Evolutionary conservation across 2,329 filamentous ascomycete species (phyloP).

Genomic region (Penicillium sp.): DNA sequence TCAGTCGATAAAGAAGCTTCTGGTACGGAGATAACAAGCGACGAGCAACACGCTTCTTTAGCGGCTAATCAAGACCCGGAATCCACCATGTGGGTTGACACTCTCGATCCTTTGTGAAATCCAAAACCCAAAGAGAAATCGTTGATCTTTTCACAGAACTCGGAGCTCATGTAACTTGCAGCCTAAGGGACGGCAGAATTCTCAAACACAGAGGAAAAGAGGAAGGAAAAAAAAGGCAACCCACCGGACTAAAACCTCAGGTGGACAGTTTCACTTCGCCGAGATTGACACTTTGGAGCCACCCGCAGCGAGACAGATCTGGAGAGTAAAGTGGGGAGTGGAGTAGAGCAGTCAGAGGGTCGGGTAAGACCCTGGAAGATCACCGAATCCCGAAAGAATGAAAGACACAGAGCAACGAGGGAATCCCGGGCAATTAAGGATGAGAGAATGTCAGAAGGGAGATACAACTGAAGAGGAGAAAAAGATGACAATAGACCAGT

Average conservation of each 20-base stretch:
- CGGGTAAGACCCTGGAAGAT: slow-evolving; percentile 9
- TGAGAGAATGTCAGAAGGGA: background rate
- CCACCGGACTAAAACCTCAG: background rate
- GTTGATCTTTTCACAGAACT: background rate
- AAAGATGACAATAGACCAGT: background rate
- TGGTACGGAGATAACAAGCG: slow-evolving; percentile 12
- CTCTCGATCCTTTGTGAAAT: background rate
- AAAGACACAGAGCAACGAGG: background rate
- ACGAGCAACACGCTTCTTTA: slow-evolving; percentile 18
- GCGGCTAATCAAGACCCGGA: slow-evolving; percentile 25
- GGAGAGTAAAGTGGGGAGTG: slow-evolving; percentile 13
- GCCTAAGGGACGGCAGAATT: background rate
- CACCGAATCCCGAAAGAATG: slow-evolving; percentile 2
- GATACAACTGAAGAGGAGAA: background rate
- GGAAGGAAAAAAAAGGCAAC: background rate
- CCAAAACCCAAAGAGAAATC: background rate
- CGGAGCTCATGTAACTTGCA: background rate
- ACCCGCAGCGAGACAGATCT: slow-evolving; percentile 15
- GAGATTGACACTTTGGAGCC: slow-evolving; percentile 2
- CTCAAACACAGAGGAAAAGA: background rate
- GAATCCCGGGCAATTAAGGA: background rate
- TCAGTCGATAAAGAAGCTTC: slow-evolving; percentile 21
- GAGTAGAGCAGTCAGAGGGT: background rate
- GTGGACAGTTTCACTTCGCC: slow-evolving; percentile 12
- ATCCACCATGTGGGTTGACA: slow-evolving; percentile 23